Conservation (phyloP, 177 flowering plant species). For the Vitis hybrid region DNA sequence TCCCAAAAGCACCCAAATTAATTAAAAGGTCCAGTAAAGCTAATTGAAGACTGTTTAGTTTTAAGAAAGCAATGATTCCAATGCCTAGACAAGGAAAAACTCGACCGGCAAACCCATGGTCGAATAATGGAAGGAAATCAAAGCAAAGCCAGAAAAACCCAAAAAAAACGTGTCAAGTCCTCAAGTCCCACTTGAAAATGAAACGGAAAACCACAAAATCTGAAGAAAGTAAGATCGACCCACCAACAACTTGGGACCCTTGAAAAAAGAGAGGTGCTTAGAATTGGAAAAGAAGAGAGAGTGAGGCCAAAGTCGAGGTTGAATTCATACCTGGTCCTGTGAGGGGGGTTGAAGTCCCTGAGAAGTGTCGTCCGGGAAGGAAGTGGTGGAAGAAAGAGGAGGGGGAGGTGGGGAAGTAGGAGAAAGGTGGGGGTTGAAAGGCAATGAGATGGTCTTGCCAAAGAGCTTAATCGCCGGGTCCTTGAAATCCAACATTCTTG, state of each 20-base stretch:
- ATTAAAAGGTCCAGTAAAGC: too few relatives aligned
- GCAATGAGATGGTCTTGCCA: conserved; percentile 43
- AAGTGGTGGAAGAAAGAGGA: neutral
- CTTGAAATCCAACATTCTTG: conserved; percentile 28
- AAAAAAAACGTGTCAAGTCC: neutral
- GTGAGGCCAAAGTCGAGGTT: too few relatives aligned
- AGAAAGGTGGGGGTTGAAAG: neutral
- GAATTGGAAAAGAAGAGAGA: neutral
- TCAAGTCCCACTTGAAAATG: too few relatives aligned
- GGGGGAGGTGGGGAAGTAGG: neutral
- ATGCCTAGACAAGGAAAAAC: too few relatives aligned
- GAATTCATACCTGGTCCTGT: too few relatives aligned
- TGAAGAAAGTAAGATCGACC: conserved; percentile 6
- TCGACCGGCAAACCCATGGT: too few relatives aligned
- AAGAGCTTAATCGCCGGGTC: conserved; percentile 52
- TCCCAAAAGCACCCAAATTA: too few relatives aligned
- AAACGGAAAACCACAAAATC: neutral
- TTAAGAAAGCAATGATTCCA: too few relatives aligned
- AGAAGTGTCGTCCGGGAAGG: neutral
- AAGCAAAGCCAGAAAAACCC: neutral
- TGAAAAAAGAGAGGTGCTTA: conserved; percentile 12
- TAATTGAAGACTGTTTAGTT: too few relatives aligned
- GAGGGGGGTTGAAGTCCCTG: too few relatives aligned
- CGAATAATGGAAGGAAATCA: too few relatives aligned
- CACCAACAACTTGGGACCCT: conserved; percentile 4